These are phyloP conservation scores for Clonostachys byssicola DNA, from an alignment of 2,329 filamentous ascomycete species.

Conservation along the genomic window DNA sequence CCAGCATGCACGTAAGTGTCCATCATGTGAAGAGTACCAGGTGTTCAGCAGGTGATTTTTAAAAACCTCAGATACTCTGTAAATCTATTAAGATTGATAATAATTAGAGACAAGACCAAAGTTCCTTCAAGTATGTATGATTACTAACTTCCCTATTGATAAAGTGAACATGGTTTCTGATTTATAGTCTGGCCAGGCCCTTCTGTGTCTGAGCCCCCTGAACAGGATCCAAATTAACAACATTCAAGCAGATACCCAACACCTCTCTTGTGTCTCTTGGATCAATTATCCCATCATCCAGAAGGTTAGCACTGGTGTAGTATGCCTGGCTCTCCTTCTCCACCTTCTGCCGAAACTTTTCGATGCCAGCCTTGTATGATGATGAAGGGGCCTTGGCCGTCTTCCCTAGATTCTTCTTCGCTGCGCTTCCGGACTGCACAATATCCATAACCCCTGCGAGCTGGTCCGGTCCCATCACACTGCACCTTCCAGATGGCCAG, in stretches of 20 bases:
- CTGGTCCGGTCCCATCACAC: constrained; percentile 16
- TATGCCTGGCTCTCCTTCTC: constrained; percentile 11
- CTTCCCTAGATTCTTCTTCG: constrained; percentile 10
- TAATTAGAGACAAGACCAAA: too few species aligned
- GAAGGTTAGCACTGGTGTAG: constrained; percentile 10
- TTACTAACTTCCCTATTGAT: too few species aligned
- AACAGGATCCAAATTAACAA: constrained; percentile 7
- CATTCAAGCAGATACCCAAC: constrained; percentile 24
- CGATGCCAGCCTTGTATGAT: background rate
- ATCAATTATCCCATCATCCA: constrained; percentile 23
- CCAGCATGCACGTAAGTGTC: too few species aligned
- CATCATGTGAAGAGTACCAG: too few species aligned
- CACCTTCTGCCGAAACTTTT: constrained; percentile 9
- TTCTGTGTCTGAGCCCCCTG: too few species aligned
- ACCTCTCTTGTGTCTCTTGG: constrained; percentile 12
- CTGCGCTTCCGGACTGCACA: constrained; percentile 7
- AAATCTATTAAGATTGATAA: too few species aligned
- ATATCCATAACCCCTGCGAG: constrained; percentile 14
- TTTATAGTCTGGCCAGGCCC: too few species aligned
- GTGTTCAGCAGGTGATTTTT: too few species aligned
- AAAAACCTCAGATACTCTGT: too few species aligned
- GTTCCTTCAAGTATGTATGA: too few species aligned
- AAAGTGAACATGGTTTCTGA: too few species aligned
- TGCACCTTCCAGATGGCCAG: constrained; percentile 12
- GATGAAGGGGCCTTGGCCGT: too few species aligned